A percentile compares a stretch with the other conserved stretches of the same genome.
Conservation (phyloP, 2,329 filamentous ascomycete species). For the Cercospora canescens region DNA sequence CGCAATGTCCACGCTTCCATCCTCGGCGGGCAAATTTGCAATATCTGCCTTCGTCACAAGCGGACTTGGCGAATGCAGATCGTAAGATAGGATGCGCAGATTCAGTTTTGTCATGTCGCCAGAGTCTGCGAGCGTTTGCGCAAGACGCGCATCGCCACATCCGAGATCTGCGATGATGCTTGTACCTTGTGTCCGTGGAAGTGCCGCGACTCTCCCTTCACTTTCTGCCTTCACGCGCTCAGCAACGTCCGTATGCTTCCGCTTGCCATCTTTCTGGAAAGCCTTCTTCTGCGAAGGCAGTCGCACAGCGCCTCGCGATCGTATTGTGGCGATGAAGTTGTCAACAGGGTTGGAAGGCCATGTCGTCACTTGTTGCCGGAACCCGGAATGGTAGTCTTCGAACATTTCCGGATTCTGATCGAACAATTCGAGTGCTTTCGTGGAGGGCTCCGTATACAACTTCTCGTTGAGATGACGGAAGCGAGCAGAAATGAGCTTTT, state of each 20-base stretch:
- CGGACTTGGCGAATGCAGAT: constrained; percentile 74
- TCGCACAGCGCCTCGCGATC: constrained; percentile 61
- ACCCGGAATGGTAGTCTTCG: constrained; percentile 92
- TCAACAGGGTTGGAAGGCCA: constrained; percentile 98
- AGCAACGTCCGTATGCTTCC: constrained; percentile 41
- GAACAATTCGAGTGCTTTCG: constrained; percentile 81
- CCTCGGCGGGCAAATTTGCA: constrained; percentile 72
- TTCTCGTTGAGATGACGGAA: constrained; percentile 98
- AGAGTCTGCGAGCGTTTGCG: constrained; percentile 61
- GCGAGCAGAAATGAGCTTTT: constrained; percentile 90
- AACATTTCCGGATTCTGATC: constrained; percentile 87
- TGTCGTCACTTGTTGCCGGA: constrained; percentile 89
- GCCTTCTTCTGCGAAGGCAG: constrained; percentile 36
- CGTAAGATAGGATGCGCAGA: constrained; percentile 78
- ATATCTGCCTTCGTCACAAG: constrained; percentile 90
- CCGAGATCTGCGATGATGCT: constrained; percentile 88
- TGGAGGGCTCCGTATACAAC: constrained; percentile 88
- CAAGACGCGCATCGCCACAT: constrained; percentile 86
- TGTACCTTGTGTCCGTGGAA: constrained; percentile 70
- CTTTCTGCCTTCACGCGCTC: constrained; percentile 9
- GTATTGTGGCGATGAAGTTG: constrained; percentile 73
- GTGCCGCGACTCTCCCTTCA: constrained; percentile 41
- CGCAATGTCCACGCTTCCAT: constrained; percentile 78
- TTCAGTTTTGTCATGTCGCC: constrained; percentile 63
- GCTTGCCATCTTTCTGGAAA: constrained; percentile 34